Evolutionary conservation across 805 yeast genomes (phyloP).

Genomic region (Hanseniaspora singularis): DNA sequence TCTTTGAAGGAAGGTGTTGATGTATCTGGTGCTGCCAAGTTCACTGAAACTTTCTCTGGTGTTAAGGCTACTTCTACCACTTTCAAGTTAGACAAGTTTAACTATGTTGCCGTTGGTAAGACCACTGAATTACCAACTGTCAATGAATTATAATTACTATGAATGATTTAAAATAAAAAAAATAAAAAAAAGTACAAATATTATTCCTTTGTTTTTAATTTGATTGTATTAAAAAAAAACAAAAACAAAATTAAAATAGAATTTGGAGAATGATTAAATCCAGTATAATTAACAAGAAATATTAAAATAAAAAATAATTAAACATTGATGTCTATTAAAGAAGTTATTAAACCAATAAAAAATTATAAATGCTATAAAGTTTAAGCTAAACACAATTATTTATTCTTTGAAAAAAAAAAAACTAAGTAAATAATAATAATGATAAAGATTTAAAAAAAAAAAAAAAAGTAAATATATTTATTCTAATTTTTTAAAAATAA

Average conservation of each 20-base stretch:
- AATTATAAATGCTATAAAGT: not conserved
- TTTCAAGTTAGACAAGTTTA: conserved; percentile 50
- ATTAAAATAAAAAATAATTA: not conserved
- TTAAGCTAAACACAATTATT: not conserved
- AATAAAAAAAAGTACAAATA: not conserved
- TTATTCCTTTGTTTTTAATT: not conserved
- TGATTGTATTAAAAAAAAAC: not conserved
- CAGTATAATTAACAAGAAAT: no score
- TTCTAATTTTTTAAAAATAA: not conserved
- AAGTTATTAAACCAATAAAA: not conserved
- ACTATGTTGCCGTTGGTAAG: conserved; percentile 84
- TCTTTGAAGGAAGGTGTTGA: conserved; percentile 42
- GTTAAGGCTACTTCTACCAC: conserved; percentile 33
- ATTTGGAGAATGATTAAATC: no score
- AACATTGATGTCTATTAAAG: not conserved
- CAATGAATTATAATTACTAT: conserved; percentile 58
- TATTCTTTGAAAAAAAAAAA: not conserved
- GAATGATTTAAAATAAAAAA: not conserved
- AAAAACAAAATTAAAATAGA: no score
- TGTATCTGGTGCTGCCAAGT: conserved; percentile 48
- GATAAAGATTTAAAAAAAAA: not conserved
- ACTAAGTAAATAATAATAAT: not conserved
- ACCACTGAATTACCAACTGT: conserved; percentile 74
- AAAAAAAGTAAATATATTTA: no score
- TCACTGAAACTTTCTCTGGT: conserved; percentile 35